Evolutionary conservation across 371 early-diverging fungal species (phyloP), one percentile per base, ranked within the genome.

Genomic region (Mucor saturninus): DNA sequence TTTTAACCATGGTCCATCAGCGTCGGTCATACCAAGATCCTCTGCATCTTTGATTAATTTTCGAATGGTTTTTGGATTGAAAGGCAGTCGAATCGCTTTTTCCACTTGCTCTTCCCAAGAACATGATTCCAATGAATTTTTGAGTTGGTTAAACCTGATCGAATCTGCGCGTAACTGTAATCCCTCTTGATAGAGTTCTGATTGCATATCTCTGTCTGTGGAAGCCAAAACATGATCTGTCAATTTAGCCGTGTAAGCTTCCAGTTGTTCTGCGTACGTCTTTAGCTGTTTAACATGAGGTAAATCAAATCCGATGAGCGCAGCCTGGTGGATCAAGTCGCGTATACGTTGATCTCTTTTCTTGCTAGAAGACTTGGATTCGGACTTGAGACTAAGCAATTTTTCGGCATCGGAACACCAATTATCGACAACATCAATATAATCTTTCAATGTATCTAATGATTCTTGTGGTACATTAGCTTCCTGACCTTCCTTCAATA

Each of bases 401-500:
- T 65, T 63, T 14, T 78, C 73, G 1, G 83, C 80, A 1, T 73
- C 65, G 5, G 73, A 72, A 2, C 80, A 72, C 87, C 87, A 89
- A 4, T 76, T 72, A 31, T 77, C 69, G 9, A 83, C 80, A 8
- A 63, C 61, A 4, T 68, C 67, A 9, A 87, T 76, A 64, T 83
- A 88, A 15, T 72, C 73, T 31, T 72, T 52, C 28, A 89, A 61
- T 3, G 72, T 68, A 11, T 67, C 69, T 7, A 80, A 75, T 42
- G 81, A 83, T 26, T 76, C 62, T 5, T 49, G 21, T 4, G 62
- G 43, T n/a, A 46, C 59, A 39, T 40, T 30, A 11, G 86, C 73
- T 45, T 77, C 71, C 5, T 86, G 83, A 1, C 85, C 85, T 43
- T 83, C 85, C 28, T 73, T 59, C 1, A 85, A 59, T 0, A 89